Conservation (phyloP, 108 stramenopile species). For the Licmophora abbreviata region DNA sequence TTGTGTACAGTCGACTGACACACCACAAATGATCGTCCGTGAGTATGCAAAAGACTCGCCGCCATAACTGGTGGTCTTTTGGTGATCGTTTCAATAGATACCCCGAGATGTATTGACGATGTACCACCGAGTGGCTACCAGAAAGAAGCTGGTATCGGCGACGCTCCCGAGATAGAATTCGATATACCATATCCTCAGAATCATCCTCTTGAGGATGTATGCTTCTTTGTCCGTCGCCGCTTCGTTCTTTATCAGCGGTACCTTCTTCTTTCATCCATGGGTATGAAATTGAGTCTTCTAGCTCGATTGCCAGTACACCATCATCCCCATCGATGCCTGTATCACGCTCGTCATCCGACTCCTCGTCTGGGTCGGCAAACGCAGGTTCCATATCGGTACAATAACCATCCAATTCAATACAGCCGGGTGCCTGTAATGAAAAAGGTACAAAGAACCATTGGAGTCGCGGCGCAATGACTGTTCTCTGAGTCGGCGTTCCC, state of each 20-base stretch:
- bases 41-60: conserved; percentile 26
- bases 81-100: conserved; percentile 36
- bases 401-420: conserved; percentile 48
- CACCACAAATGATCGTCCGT: conserved; percentile 50
- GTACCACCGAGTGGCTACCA: conserved; percentile 1
- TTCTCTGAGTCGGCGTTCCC: neutral
- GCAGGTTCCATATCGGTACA: conserved; percentile 38
- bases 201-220: conserved; percentile 3
- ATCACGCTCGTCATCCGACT: conserved; percentile 3
- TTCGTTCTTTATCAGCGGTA: neutral
- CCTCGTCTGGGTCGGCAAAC: conserved; percentile 14
- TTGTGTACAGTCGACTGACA: conserved; percentile 21
- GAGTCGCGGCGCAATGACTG: conserved; percentile 30
- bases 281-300: neutral
- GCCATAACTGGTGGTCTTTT: conserved; percentile 37
- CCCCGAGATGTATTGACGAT: conserved; percentile 14
- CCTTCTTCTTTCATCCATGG: conserved; percentile 11
- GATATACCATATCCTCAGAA: neutral
- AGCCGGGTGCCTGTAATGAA: conserved; percentile 12
- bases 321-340: conserved; percentile 8
- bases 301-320: neutral
- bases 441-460: conserved; percentile 44
- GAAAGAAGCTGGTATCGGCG: conserved; percentile 16
- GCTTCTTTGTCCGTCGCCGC: neutral
- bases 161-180: conserved; percentile 11